These are phyloP conservation scores for Argentina anserina DNA, from an alignment of 306 rosid species.

Conservation along the genomic window DNA sequence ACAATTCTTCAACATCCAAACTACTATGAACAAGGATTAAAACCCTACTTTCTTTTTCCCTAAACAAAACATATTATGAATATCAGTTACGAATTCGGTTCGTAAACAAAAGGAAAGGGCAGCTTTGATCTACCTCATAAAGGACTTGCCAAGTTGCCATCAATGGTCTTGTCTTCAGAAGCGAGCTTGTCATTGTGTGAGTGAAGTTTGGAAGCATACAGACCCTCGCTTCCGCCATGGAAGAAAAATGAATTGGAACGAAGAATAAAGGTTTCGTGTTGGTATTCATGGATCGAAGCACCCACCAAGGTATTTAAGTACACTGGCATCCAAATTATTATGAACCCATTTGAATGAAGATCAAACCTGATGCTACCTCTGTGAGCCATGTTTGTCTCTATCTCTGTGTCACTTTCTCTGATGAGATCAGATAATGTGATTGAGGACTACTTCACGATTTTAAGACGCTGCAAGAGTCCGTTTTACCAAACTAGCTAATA, in stretches of 20 bases:
- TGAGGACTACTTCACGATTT: neutral
- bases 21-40: neutral
- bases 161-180: conserved; percentile 47
- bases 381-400: conserved; percentile 19
- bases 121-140: conserved; percentile 46
- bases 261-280: conserved; percentile 49
- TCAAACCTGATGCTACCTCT: conserved; percentile 22
- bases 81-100: neutral
- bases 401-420: neutral
- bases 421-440: neutral
- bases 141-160: conserved; percentile 73
- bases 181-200: conserved; percentile 22
- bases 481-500: neutral
- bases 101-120: neutral
- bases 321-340: conserved; percentile 9
- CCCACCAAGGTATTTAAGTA: conserved; percentile 28
- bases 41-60: conserved; percentile 10
- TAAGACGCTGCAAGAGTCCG: neutral
- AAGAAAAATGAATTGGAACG: conserved; percentile 74
- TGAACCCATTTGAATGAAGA: conserved; percentile 31
- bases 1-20: neutral
- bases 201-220: conserved; percentile 46
- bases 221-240: conserved; percentile 85
- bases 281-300: conserved; percentile 81
- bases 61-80: conserved; percentile 24